phyloP scores from a whole-genome alignment of 345 rosid genomes.

The Rhodamnia rubescens region DNA sequence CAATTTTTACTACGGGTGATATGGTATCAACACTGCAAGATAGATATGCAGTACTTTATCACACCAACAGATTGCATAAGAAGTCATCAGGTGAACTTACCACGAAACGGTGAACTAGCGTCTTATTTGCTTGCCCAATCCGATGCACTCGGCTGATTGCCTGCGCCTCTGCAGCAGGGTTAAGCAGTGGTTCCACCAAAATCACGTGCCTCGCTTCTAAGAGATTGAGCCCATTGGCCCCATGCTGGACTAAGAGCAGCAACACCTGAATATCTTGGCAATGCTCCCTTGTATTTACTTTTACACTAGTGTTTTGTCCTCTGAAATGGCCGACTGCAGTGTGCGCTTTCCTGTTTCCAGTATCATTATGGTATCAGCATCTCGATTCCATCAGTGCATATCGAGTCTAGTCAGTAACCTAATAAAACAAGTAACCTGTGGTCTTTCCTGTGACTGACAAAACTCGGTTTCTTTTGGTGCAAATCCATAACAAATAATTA shows the following conservation, averaged over 20 bases:
- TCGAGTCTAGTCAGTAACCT: neutral
- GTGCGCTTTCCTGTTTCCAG: conserved; percentile 66
- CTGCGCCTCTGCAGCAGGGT: conserved; percentile 97
- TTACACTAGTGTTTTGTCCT: conserved; percentile 25
- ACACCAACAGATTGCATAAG: neutral
- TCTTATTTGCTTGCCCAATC: conserved; percentile 70
- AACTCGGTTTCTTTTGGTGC: neutral
- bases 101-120: conserved; percentile 83
- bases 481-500: neutral
- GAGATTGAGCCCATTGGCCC: conserved; percentile 95
- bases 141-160: conserved; percentile 93
- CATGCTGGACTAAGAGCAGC: conserved; percentile 81
- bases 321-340: conserved; percentile 71
- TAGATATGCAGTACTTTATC: neutral
- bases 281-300: conserved; percentile 6
- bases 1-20: neutral
- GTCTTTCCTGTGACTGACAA: neutral
- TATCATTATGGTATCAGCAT: conserved; percentile 1
- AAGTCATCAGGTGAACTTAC: conserved; percentile 27
- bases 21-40: neutral
- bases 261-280: conserved; percentile 47
- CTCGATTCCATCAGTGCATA: neutral
- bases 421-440: neutral
- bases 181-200: conserved; percentile 86
- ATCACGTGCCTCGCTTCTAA: conserved; percentile 93